phyloP scores from a whole-genome alignment of 2,329 filamentous ascomycete genomes.

The Cladosporium sp. region DNA sequence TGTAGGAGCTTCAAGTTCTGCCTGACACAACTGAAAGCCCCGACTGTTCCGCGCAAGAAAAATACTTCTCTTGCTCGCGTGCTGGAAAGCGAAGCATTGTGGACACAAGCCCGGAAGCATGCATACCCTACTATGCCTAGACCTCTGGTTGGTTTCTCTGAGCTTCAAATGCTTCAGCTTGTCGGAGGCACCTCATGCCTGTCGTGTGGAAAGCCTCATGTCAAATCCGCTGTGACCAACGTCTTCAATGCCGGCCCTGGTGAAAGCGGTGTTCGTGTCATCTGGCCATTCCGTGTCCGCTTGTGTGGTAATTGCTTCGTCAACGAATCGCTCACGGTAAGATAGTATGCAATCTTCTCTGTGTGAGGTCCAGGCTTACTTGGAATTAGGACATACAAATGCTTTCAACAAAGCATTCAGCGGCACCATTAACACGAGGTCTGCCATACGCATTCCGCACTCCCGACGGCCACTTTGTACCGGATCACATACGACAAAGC shows the following conservation, averaged over 20 bases:
- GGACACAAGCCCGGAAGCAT: constrained; percentile 66
- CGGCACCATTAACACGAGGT: constrained; percentile 64
- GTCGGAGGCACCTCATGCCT: constrained; percentile 65
- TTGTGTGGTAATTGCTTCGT: constrained; percentile 68
- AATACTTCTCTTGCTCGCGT: constrained; percentile 24
- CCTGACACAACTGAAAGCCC: constrained; percentile 29
- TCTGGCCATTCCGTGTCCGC: constrained; percentile 72
- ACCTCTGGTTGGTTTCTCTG: constrained; percentile 64
- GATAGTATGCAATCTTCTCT: constrained; percentile 20
- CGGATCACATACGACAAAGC: constrained; percentile 56
- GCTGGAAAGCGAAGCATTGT: constrained; percentile 65
- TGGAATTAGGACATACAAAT: constrained; percentile 66
- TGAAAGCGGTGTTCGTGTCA: constrained; percentile 57
- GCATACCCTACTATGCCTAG: constrained; percentile 68
- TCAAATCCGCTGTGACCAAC: constrained; percentile 35
- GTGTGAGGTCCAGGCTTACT: constrained; percentile 27
- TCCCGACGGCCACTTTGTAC: constrained; percentile 60
- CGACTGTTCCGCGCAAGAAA: constrained; percentile 7
- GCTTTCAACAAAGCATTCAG: constrained; percentile 56
- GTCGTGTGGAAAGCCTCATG: constrained; percentile 58
- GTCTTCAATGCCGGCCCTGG: constrained; percentile 64
- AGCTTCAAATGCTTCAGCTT: constrained; percentile 76
- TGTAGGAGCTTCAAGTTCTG: constrained; percentile 32
- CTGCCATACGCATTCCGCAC: constrained; percentile 69
- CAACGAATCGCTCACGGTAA: constrained; percentile 64